Percentiles rank a stretch among this genome's conserved stretches.
Conservation (phyloP, 176 grass and related monocot species). For the Hsuehochloa calcarea region DNA sequence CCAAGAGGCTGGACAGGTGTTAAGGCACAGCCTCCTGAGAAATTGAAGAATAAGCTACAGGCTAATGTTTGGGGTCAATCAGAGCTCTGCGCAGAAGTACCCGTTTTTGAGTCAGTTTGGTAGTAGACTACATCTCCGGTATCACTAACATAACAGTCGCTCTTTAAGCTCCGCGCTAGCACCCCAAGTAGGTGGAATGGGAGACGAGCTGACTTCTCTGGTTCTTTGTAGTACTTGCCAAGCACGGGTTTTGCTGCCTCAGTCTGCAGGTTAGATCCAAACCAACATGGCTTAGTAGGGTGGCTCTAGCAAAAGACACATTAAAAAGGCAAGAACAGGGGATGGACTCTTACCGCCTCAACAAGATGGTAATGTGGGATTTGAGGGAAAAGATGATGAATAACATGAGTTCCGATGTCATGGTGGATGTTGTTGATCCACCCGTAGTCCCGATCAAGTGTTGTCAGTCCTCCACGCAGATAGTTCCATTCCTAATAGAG, state of each 20-base stretch:
- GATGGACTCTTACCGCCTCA: conserved; percentile 62
- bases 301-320: not conserved
- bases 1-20: conserved; percentile 24
- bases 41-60: conserved; percentile 30
- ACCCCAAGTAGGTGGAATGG: conserved; percentile 70
- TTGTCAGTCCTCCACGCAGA: conserved; percentile 86
- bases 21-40: conserved; percentile 15
- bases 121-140: conserved; percentile 76
- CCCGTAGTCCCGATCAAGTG: conserved; percentile 88
- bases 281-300: conserved; percentile 25
- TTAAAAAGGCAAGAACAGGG: not conserved
- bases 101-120: conserved; percentile 62
- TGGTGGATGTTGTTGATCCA: conserved; percentile 93
- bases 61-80: conserved; percentile 41
- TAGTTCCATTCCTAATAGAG: conserved; percentile 88
- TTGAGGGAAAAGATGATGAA: conserved; percentile 93
- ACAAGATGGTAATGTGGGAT: conserved; percentile 93
- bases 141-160: conserved; percentile 76
- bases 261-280: conserved; percentile 54
- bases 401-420: conserved; percentile 95
- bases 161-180: conserved; percentile 59
- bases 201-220: conserved; percentile 68
- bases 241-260: conserved; percentile 84
- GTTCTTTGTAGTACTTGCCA: conserved; percentile 90
- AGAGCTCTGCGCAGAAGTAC: conserved; percentile 28